Evolutionary conservation across 768 basidiomycete species (phyloP), one percentile per base, ranked within the genome.

Genomic region (Leucosporidium creatinivorum): DNA sequence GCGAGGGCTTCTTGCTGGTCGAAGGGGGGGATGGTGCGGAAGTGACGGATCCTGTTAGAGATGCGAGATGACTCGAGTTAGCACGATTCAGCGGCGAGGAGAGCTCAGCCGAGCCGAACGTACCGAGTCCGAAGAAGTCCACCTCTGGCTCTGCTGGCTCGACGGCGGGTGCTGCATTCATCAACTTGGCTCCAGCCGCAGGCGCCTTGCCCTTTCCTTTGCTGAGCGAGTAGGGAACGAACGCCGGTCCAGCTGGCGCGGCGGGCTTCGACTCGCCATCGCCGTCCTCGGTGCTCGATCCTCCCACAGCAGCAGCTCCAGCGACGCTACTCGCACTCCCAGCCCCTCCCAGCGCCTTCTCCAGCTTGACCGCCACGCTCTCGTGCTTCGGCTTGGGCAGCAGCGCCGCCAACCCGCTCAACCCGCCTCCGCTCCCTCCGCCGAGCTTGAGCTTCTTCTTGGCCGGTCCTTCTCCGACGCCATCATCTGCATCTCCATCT

Each of bases 121-220:
- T 25, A 76, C 76, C 69, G 44, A 77, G 67, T 15, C 75, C 75
- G 63, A 77, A 77, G 66, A 77, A 77, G 66, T 76, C 75, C 1
- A 67, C 62, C 0, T 55, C 63, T 1, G 72, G 67, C 48, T 56
- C 65, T 2, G 21, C 61, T 21, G 36, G 49, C 33, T 57, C 51
- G 8, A 56, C 55, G 0, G 61, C 23, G 2, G 67, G 52, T 21
- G 67, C 48, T 1, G 30, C 60, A 13, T 44, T 44, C 39, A 44
- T 44, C 19, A 23, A 36, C 3, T 50, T n/a, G 12, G 19, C 17
- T 4, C 55, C 25, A 12, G 58, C 31, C 4, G 55, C 28, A 1
- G 63, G 36, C 31, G 58, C 57, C 61, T 74, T 74, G 36, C 67
- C 63, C 60, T 75, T 75, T 18, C 64, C 62, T 67, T 71, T 9